Evolutionary conservation across 768 basidiomycete species (phyloP).

Genomic region (Pisolithus tinctorius): DNA sequence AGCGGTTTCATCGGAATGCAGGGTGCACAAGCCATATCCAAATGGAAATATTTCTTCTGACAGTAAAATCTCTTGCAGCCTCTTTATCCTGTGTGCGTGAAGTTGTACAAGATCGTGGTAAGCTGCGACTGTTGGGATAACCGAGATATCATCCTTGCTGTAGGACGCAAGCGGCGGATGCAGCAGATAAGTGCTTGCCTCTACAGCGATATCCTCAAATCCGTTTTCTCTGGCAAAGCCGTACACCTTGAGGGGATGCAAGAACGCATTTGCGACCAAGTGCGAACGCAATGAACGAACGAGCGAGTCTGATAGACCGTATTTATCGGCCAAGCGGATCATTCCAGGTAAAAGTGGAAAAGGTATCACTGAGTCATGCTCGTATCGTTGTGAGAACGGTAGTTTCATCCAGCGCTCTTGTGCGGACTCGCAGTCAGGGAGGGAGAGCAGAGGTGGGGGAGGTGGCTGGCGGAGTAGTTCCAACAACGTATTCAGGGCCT

Average conservation of each 20-base stretch:
- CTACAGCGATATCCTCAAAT: conserved; percentile 42
- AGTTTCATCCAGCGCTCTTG: conserved; percentile 22
- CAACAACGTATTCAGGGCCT: conserved; percentile 44
- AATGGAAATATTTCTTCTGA: conserved; percentile 66
- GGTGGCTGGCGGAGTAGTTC: conserved; percentile 52
- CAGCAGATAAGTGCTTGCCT: conserved; percentile 53
- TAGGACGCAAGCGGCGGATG: conserved; percentile 51
- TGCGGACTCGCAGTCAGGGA: conserved; percentile 14
- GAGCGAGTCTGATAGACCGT: conserved; percentile 44
- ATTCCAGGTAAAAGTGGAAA: conserved; percentile 56
- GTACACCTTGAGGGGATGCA: conserved; percentile 54
- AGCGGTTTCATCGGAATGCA: conserved; percentile 40
- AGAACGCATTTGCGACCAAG: conserved; percentile 45
- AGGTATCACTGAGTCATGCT: conserved; percentile 47
- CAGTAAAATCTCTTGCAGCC: conserved; percentile 44
- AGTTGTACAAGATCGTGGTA: conserved; percentile 59
- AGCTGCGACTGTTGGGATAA: conserved; percentile 50
- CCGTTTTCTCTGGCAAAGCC: conserved; percentile 41
- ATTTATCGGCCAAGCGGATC: conserved; percentile 60
- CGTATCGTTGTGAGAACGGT: conserved; percentile 22
- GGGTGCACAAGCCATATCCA: conserved; percentile 58
- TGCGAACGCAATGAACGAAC: conserved; percentile 41
- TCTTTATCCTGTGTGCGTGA: conserved; percentile 50
- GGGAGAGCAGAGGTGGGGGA: conserved; percentile 32
- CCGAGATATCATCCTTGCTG: conserved; percentile 40